Percentiles rank a stretch among this genome's conserved stretches.
These are phyloP conservation scores for Alopecurus myosuroides DNA, from an alignment of 176 grass and related monocot genomes.

Conservation along the genomic window DNA sequence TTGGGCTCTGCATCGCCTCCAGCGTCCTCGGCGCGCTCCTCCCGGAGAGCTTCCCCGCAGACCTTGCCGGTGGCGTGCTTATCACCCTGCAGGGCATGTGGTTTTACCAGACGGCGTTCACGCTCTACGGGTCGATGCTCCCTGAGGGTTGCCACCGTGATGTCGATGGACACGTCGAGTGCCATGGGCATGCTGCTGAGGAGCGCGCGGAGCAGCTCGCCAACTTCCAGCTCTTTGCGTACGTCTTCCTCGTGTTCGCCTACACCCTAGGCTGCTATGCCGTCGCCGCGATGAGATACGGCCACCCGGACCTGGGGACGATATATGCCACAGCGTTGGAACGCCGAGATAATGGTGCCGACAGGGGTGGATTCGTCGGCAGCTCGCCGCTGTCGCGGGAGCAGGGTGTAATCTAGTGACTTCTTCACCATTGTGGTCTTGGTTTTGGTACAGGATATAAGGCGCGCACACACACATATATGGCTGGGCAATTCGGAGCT, in stretches of 20 bases:
- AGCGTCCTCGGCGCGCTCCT: constrained; percentile 56
- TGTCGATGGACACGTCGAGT: constrained; percentile 28
- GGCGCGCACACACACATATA: not conserved
- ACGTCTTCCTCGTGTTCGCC: constrained; percentile 45
- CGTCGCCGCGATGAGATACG: constrained; percentile 34
- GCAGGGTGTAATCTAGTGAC: constrained; percentile 6
- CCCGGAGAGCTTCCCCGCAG: constrained; percentile 54
- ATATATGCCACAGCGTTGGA: constrained; percentile 26
- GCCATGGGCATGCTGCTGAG: constrained; percentile 34
- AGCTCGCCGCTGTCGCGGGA: not conserved
- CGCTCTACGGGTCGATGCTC: constrained; percentile 82
- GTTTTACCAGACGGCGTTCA: constrained; percentile 97
- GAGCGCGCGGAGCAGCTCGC: constrained; percentile 71
- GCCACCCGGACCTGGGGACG: constrained; percentile 35
- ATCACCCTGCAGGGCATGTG: constrained; percentile 86
- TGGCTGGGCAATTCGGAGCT: not conserved
- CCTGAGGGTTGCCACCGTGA: constrained; percentile 54
- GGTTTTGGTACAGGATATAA: constrained; percentile 18
- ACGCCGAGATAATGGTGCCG: not conserved
- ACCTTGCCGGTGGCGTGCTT: constrained; percentile 42
- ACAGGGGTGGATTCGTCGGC: not conserved
- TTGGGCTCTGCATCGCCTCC: constrained; percentile 59
- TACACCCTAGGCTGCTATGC: constrained; percentile 50
- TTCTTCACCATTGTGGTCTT: not conserved
- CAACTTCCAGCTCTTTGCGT: constrained; percentile 56